Evolutionary conservation across 2,329 filamentous ascomycete species (phyloP).

Genomic region (Cladosporium sp.): DNA sequence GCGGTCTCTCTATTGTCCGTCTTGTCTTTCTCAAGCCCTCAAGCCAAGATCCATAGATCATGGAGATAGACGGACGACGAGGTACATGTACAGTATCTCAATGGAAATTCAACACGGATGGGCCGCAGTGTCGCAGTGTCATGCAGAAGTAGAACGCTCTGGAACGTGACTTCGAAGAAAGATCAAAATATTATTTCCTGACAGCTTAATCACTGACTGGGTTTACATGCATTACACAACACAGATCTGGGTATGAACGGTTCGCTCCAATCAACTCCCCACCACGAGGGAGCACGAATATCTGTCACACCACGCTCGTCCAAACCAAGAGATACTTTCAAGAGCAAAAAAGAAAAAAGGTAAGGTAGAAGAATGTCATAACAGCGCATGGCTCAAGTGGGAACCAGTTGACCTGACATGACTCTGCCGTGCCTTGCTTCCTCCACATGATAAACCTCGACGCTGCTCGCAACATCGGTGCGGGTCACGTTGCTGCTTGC

Average conservation of each 20-base stretch:
- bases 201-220: conserved; percentile 8
- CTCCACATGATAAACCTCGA: conserved; percentile 14
- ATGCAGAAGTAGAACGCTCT: background rate
- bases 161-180: background rate
- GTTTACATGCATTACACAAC: conserved; percentile 19
- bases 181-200: conserved; percentile 14
- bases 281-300: background rate
- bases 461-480: conserved; percentile 16
- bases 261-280: conserved; percentile 14
- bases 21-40: background rate
- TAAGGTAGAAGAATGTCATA: conserved; percentile 9
- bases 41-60: background rate
- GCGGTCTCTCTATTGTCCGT: conserved; percentile 16
- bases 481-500: conserved; percentile 11
- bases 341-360: conserved; percentile 16
- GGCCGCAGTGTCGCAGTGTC: background rate
- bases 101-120: background rate
- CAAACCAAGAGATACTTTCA: conserved; percentile 9
- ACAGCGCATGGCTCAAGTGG: conserved; percentile 1
- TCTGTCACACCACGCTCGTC: conserved; percentile 13
- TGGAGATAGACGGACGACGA: background rate
- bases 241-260: conserved; percentile 20
- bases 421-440: conserved; percentile 15
- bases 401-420: conserved; percentile 15
- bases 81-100: background rate